Evolutionary conservation across 164 flowering plant species (phyloP).

Genomic region (Vitis cinerea): DNA sequence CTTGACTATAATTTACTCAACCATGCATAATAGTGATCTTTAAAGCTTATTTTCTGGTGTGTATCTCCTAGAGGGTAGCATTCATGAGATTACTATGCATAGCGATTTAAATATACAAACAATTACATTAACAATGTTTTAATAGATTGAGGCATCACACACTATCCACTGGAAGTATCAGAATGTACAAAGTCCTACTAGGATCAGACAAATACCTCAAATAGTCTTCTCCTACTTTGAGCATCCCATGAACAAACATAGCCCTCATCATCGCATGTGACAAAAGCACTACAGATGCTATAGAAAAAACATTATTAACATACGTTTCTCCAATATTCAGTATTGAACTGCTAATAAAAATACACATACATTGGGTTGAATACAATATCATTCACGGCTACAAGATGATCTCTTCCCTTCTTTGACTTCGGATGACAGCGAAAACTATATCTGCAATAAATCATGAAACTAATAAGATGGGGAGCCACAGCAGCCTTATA

Average conservation of each 20-base stretch:
- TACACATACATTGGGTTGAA: conserved; percentile 70
- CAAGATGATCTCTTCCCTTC: conserved; percentile 53
- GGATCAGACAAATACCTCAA: conserved; percentile 54
- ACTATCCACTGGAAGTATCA: neutral
- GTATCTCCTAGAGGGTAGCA: too few relatives aligned
- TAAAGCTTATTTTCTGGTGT: too few relatives aligned
- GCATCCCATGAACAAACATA: conserved; percentile 76
- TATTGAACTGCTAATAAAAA: neutral
- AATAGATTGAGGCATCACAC: neutral
- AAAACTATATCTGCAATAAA: conserved; percentile 58
- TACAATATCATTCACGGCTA: conserved; percentile 74
- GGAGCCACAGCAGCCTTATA: neutral
- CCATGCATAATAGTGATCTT: too few relatives aligned
- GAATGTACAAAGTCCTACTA: neutral
- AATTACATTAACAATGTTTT: neutral
- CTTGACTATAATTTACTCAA: too few relatives aligned
- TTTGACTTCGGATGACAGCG: conserved; percentile 73
- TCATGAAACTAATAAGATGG: conserved; percentile 2
- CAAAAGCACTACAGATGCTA: conserved; percentile 50
- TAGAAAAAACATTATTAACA: conserved; percentile 4
- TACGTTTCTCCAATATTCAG: neutral
- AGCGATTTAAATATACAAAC: neutral
- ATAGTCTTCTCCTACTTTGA: conserved; percentile 50
- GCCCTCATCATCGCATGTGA: conserved; percentile 84
- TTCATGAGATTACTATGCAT: too few relatives aligned